Evolutionary conservation across 225 moss, liverwort and hornwort species (phyloP), one percentile per base, ranked within the genome.

Genomic region (Pseudisothecium myosuroides): DNA sequence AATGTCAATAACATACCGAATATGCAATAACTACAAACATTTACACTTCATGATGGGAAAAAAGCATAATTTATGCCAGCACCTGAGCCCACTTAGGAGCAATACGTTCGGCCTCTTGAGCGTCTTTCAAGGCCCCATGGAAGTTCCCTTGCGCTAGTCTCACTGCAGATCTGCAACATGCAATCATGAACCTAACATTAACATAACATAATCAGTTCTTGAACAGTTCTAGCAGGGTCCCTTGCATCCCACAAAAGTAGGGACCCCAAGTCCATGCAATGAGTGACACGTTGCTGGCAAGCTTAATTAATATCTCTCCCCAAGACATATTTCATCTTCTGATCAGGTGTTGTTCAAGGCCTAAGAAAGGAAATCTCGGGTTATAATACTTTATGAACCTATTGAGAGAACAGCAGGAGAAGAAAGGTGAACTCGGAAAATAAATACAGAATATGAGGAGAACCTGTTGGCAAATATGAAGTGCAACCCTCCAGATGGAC

Each of bases 1-100:
- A 59, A 55, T 60, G 45, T 74, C 68, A 84, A 59, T 43, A 81
- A 67, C 28, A 81, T 81, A 22, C 14, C 19, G 11, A 67, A 81
- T 12, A 71, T 45, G 4, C 47, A 21, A 56, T 80, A 20, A 56
- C 24, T n/a, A 8, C 16, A 58, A 32, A 15, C 10, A 83, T 49
- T 39, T 68, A 68, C 14, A 10, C 2, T 17, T 31, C 10, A 47
- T 32, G 36, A 49, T 54, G 83, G 59, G 59, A 58, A 59, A 67
- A 67, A 78, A 50, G 4, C 22, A 77, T n/a, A 54, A 52, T 61
- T 23, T 31, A 5, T 47, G 17, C 19, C 37, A 27, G 28, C 85
- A 94, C 93, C 91, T 87, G 92, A 85, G 95, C 87, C 95, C 93
- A 94, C 20, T 74, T 88, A 12, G 95, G 95, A 69, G 94, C 88